phyloP scores from a whole-genome alignment of 331 rosid species.

The Cucumis variabilis region DNA sequence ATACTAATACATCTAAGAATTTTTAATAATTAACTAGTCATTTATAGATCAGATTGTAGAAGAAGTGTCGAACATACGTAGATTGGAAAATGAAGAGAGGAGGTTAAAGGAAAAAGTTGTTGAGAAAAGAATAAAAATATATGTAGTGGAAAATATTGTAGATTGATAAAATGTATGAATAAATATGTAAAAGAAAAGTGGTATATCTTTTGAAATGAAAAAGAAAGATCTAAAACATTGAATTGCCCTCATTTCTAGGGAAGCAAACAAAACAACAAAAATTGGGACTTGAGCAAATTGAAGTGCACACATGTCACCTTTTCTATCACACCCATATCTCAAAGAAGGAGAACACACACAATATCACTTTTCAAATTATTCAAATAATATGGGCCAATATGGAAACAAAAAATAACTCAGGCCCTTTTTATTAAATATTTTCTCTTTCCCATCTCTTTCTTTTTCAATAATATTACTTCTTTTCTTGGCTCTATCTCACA shows the following conservation, averaged over 20 bases:
- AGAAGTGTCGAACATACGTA: too few species aligned
- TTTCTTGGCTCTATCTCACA: background rate
- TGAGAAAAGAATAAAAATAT: too few species aligned
- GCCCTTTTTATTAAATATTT: background rate
- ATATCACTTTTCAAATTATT: too few species aligned
- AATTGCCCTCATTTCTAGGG: slow-evolving; percentile 20
- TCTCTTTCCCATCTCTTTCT: background rate
- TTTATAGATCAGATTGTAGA: too few species aligned
- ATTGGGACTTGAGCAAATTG: slow-evolving; percentile 27
- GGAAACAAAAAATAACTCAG: too few species aligned
- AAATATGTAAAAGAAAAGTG: background rate
- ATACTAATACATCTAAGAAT: too few species aligned
- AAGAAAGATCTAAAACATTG: slow-evolving; percentile 14
- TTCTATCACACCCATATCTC: slow-evolving; percentile 21
- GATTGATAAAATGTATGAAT: background rate
- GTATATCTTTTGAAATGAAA: background rate
- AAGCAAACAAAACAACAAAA: background rate
- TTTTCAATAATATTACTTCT: background rate
- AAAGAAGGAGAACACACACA: background rate
- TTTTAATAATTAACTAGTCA: too few species aligned
- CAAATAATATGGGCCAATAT: too few species aligned
- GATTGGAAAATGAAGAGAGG: too few species aligned
- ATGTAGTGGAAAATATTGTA: background rate
- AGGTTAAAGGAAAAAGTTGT: too few species aligned
- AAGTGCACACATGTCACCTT: slow-evolving; percentile 27